phyloP scores from a whole-genome alignment of 176 grass and related monocot genomes.

The Musa acuminata region DNA sequence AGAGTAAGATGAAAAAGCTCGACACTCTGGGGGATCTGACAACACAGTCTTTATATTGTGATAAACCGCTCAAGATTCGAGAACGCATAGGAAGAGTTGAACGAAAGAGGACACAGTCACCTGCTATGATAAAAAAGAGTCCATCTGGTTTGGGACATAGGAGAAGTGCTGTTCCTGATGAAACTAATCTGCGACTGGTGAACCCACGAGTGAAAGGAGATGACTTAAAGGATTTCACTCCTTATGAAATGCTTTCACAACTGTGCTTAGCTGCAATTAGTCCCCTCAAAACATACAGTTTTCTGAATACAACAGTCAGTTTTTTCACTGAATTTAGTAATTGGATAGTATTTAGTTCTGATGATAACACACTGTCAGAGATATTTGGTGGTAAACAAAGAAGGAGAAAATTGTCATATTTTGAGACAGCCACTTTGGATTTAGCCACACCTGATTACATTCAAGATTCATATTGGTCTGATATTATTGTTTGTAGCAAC shows the following conservation, averaged over 20 bases:
- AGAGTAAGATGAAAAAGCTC: constrained; percentile 12
- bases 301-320: constrained; percentile 30
- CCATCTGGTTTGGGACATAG: constrained; percentile 32
- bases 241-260: constrained; percentile 35
- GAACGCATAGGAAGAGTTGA: background rate
- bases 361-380: constrained; percentile 35
- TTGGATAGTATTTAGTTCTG: constrained; percentile 6
- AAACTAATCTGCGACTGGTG: background rate
- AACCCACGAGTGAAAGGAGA: constrained; percentile 27
- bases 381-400: constrained; percentile 29
- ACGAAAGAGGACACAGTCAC: background rate
- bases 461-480: constrained; percentile 93
- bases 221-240: constrained; percentile 27
- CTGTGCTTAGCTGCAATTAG: constrained; percentile 37
- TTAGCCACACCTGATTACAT: constrained; percentile 48
- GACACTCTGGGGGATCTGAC: constrained; percentile 13
- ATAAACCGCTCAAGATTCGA: background rate
- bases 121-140: background rate
- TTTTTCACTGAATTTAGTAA: constrained; percentile 76
- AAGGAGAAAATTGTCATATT: constrained; percentile 24
- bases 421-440: constrained; percentile 32
- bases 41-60: background rate
- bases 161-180: constrained; percentile 20
- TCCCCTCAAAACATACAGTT: constrained; percentile 34
- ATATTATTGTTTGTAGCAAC: constrained; percentile 61